Conservation (phyloP, 306 rosid genomes). For the Citrullus amarus region DNA sequence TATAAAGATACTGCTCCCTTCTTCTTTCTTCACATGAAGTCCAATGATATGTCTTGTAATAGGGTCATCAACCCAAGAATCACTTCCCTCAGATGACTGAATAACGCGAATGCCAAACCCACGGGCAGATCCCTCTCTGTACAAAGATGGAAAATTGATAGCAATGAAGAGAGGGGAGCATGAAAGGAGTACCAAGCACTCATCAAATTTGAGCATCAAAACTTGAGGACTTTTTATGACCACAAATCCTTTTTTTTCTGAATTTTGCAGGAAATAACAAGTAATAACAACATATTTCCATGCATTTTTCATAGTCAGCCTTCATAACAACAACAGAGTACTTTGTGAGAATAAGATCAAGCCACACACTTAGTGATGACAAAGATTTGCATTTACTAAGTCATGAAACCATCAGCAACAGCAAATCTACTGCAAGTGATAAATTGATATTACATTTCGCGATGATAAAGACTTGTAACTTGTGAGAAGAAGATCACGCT, state of each 20-base stretch:
- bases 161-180: background rate
- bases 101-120: constrained; percentile 68
- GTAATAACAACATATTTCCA: background rate
- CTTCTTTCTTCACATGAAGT: constrained; percentile 45
- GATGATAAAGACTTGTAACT: background rate
- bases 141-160: constrained; percentile 9
- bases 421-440: background rate
- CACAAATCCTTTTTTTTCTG: background rate
- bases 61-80: constrained; percentile 97
- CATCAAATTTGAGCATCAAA: background rate
- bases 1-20: constrained; percentile 36
- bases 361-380: background rate
- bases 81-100: constrained; percentile 62
- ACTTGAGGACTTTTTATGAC: background rate
- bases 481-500: background rate
- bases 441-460: background rate
- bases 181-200: background rate
- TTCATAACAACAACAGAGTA: background rate
- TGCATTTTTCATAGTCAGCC: background rate
- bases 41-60: constrained; percentile 67
- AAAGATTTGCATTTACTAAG: background rate
- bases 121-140: constrained; percentile 67
- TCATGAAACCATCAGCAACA: background rate
- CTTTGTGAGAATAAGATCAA: background rate
- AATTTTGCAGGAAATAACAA: background rate